These are phyloP conservation scores for Eimeria nieschulzi DNA, from an alignment of 169 alveolate genomes.

Conservation along the genomic window DNA sequence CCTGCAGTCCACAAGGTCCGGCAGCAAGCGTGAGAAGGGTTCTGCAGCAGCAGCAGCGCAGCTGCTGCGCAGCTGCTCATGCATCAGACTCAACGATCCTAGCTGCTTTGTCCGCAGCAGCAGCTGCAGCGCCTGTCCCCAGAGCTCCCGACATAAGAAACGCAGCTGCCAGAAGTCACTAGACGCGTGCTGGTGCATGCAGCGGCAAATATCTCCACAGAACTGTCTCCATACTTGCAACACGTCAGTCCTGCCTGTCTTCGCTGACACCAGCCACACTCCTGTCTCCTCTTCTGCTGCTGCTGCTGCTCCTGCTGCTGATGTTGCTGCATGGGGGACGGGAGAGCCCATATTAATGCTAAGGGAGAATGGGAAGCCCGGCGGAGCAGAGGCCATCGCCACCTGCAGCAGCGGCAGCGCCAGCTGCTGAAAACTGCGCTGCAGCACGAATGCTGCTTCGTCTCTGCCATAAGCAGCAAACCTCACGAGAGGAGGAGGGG, in stretches of 20 bases:
- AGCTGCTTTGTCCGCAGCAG: slow-evolving; percentile 50
- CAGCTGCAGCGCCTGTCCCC: slow-evolving; percentile 66
- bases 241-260: not conserved
- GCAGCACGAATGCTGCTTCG: slow-evolving; percentile 41
- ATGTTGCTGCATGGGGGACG: not conserved
- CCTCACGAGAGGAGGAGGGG: slow-evolving; percentile 36
- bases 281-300: not conserved
- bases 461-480: slow-evolving; percentile 23
- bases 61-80: slow-evolving; percentile 37
- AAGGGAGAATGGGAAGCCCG: slow-evolving; percentile 13
- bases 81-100: not conserved
- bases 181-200: not conserved
- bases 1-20: slow-evolving; percentile 51
- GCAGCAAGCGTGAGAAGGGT: slow-evolving; percentile 53
- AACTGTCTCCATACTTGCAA: not conserved
- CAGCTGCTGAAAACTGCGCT: slow-evolving; percentile 42
- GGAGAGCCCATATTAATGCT: too few relatives aligned
- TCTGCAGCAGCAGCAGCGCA: slow-evolving; percentile 57
- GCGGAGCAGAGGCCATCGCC: not conserved
- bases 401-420: slow-evolving; percentile 63
- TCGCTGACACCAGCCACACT: not conserved
- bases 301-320: slow-evolving; percentile 24
- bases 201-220: slow-evolving; percentile 34
- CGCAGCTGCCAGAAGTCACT: slow-evolving; percentile 63
- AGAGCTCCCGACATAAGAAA: slow-evolving; percentile 46